Conservation (phyloP, 2,329 filamentous ascomycete genomes). For the Pseudopithomyces chartarum region DNA sequence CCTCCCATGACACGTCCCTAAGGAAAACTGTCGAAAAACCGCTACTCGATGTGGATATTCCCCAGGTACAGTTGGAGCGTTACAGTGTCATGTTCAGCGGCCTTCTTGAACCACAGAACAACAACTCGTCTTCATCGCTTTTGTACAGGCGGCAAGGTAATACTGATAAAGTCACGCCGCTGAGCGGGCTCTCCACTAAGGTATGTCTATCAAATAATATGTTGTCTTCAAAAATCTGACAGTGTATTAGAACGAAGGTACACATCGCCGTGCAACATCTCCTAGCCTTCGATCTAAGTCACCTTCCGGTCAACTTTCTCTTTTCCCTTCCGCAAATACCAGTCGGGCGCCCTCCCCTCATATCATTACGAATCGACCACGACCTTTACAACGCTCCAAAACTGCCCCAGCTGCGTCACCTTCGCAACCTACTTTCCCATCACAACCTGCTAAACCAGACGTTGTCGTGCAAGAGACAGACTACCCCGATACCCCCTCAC, state of each 20-base stretch:
- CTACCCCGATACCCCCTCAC: slow-evolving; percentile 6
- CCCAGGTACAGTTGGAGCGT: slow-evolving; percentile 78
- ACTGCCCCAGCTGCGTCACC: slow-evolving; percentile 39
- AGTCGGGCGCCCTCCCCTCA: slow-evolving; percentile 33
- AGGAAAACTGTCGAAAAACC: slow-evolving; percentile 26
- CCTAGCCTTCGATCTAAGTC: slow-evolving; percentile 32
- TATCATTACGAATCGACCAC: slow-evolving; percentile 22
- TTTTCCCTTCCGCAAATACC: slow-evolving; percentile 36
- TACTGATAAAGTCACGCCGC: slow-evolving; percentile 38
- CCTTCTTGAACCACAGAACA: slow-evolving; percentile 60
- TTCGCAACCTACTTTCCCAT: slow-evolving; percentile 26
- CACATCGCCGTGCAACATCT: slow-evolving; percentile 39
- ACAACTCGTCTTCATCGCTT: slow-evolving; percentile 33
- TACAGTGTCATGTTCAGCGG: slow-evolving; percentile 94
- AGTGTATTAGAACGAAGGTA: slow-evolving; percentile 18
- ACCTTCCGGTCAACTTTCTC: slow-evolving; percentile 34
- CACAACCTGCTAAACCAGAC: slow-evolving; percentile 1
- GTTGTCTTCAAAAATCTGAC: neutral
- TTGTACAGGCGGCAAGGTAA: slow-evolving; percentile 43
- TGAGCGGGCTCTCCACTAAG: slow-evolving; percentile 38
- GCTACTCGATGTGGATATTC: slow-evolving; percentile 76
- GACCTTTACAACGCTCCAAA: slow-evolving; percentile 32
- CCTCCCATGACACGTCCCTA: slow-evolving; percentile 12
- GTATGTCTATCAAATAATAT: slow-evolving; percentile 23
- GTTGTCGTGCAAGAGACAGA: neutral